Base-by-base conservation (phyloP, 345 rosid species). In the Arabidopsis arenosa region DNA sequence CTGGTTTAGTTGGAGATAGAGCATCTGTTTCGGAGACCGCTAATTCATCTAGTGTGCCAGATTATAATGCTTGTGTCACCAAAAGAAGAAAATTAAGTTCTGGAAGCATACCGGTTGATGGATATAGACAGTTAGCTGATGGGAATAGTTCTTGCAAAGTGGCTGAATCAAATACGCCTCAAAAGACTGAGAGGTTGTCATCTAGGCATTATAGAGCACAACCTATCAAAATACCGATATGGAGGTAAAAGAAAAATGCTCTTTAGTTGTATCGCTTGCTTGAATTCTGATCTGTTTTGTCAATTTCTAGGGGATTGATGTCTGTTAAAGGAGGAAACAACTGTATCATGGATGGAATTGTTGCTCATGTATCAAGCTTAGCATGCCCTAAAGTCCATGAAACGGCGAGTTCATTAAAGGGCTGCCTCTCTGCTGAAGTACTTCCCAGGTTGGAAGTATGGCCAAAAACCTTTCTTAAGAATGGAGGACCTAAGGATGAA, bases 301-400 rank as follows among this genome's bases (percentile, higher is more conserved):
- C n/a, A 26, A 59, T 73, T 21, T 52, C 23, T 85, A 89, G 98
- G 76, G 98, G 98, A 73, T 58, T 57, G 18, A 47, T 90, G 45
- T 59, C 75, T 70, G 28, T 85, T 9, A 39, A 18, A 52, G 43
- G 74, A 17, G 70, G 49, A 52, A 69, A 71, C 7, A 63, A 28
- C 33, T 48, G 65, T 47, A 54, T 65, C 62, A 40, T 79, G 62
- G 71, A 72, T 57, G 81, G 82, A 45, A 77, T 86, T 10, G 73
- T 76, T 63, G 93, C 90, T 35, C 95, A 93, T 80, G 18, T 90
- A 69, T 93, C 98, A 44, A 68, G 51, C 69, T 70, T 85, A 47
- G 95, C 98, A 11, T 84, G 90, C 80, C 26, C 44, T 57, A 78
- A 13, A 78, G 98, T 78, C 23, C 40, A 66, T 36, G 85, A 83